Percentiles rank a stretch among this genome's conserved stretches.
These are phyloP conservation scores for Epichloe amarillans DNA, from an alignment of 2,329 filamentous ascomycete genomes.

Conservation along the genomic window DNA sequence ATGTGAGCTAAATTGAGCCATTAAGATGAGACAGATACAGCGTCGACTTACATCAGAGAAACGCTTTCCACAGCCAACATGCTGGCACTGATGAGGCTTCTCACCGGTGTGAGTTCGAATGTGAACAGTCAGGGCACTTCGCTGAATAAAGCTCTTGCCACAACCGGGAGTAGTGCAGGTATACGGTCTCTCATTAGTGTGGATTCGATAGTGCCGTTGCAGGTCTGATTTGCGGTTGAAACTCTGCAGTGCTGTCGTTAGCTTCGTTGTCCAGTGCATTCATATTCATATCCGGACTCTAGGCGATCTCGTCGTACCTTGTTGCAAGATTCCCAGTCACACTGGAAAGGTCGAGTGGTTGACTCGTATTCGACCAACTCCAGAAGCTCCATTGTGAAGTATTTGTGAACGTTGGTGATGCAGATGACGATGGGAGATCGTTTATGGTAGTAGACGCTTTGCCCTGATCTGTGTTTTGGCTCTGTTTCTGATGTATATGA, in stretches of 20 bases:
- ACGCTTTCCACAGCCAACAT: conserved; percentile 51
- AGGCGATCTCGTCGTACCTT: conserved; percentile 33
- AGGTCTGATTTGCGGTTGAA: conserved; percentile 62
- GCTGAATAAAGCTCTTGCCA: conserved; percentile 58
- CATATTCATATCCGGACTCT: background rate
- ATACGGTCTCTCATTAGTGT: conserved; percentile 58
- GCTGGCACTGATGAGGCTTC: conserved; percentile 57
- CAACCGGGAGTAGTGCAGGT: conserved; percentile 46
- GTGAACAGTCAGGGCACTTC: conserved; percentile 57
- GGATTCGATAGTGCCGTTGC: conserved; percentile 57
- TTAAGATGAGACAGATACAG: background rate
- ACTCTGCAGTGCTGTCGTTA: conserved; percentile 30
- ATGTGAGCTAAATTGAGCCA: conserved; percentile 4
- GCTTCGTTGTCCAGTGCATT: background rate
- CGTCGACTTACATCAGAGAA: conserved; percentile 50
- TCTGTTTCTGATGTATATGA: background rate
- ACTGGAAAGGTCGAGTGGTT: conserved; percentile 48
- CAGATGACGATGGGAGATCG: background rate
- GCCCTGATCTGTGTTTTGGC: too few species aligned
- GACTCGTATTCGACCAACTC: conserved; percentile 53
- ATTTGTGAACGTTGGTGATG: background rate
- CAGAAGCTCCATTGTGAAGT: conserved; percentile 43
- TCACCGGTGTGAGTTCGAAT: conserved; percentile 59
- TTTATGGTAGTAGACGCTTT: too few species aligned
- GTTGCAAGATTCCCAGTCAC: conserved; percentile 47